phyloP scores from a whole-genome alignment of 257 asterid species.

The Knoxia roxburghii region DNA sequence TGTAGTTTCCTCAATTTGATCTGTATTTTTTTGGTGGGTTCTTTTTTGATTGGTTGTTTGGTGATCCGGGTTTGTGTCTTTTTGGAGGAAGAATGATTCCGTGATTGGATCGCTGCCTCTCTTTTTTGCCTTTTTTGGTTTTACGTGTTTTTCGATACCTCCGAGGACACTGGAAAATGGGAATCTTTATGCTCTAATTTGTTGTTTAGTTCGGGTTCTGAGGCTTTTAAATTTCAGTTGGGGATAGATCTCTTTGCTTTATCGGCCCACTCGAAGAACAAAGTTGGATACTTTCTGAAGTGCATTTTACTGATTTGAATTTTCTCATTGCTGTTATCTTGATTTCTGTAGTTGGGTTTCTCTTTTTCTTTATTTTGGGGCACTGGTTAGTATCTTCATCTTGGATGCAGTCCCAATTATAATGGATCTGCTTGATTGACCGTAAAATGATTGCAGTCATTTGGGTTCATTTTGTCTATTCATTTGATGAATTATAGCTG shows the following conservation, averaged over 20 bases:
- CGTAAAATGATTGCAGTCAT: neutral
- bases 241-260: slow-evolving; percentile 8
- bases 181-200: slow-evolving; percentile 26
- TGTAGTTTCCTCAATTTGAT: neutral
- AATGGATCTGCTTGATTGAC: slow-evolving; percentile 2
- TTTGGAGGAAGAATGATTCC: slow-evolving; percentile 13
- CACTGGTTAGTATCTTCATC: slow-evolving; percentile 3
- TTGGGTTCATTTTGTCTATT: neutral
- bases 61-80: slow-evolving; percentile 17
- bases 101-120: slow-evolving; percentile 11
- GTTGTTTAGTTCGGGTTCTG: slow-evolving; percentile 16
- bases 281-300: neutral
- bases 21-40: slow-evolving; percentile 10
- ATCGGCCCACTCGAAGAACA: neutral
- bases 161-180: slow-evolving; percentile 26
- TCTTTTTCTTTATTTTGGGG: neutral
- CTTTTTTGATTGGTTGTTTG: neutral
- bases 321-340: slow-evolving; percentile 8
- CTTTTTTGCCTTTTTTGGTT: too few species aligned
- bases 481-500: neutral
- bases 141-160: slow-evolving; percentile 28
- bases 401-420: neutral
- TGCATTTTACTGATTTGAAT: slow-evolving; percentile 14
- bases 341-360: slow-evolving; percentile 3
- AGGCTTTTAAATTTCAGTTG: slow-evolving; percentile 15